Percentiles rank a stretch among this genome's conserved stretches.
Evolutionary conservation across 805 yeast genomes (phyloP).

Genomic region (Spencermartinsiella europaea): DNA sequence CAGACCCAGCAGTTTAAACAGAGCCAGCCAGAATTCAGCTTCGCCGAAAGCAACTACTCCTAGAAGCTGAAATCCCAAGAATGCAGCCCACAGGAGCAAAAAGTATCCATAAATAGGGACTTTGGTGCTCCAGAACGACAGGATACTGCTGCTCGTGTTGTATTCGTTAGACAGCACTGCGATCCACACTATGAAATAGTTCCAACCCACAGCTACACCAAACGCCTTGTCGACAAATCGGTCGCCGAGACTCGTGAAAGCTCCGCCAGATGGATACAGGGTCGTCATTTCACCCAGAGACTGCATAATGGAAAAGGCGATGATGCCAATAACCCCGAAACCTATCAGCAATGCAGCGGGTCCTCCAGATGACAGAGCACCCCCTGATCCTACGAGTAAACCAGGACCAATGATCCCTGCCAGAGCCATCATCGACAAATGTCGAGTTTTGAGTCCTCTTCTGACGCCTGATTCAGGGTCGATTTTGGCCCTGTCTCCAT

Average conservation of each 20-base stretch:
- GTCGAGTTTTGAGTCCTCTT: conserved; percentile 52
- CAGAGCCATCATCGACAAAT: conserved; percentile 74
- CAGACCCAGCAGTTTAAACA: conserved; percentile 52
- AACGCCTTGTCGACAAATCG: conserved; percentile 44
- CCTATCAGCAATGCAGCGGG: conserved; percentile 48
- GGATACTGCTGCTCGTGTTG: conserved; percentile 41
- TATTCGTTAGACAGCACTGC: conserved; percentile 46
- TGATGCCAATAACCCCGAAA: conserved; percentile 44
- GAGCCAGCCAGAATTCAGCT: conserved; percentile 56
- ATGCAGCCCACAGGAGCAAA: conserved; percentile 48
- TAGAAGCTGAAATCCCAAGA: conserved; percentile 42
- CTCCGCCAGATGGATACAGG: conserved; percentile 49
- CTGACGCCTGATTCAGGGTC: conserved; percentile 34
- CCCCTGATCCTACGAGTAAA: conserved; percentile 59
- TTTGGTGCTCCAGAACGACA: conserved; percentile 42
- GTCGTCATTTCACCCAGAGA: conserved; percentile 53
- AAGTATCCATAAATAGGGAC: conserved; percentile 46
- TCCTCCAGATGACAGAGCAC: conserved; percentile 45
- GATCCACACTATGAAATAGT: conserved; percentile 47
- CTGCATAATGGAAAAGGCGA: conserved; percentile 51
- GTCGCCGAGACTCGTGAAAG: conserved; percentile 44
- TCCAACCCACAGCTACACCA: conserved; percentile 45
- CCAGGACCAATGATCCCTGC: conserved; percentile 87
- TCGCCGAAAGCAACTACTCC: conserved; percentile 57
- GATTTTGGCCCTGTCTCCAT: conserved; percentile 6